phyloP scores from a whole-genome alignment of 495 filamentous ascomycete species.

The Cryomyces minteri region DNA sequence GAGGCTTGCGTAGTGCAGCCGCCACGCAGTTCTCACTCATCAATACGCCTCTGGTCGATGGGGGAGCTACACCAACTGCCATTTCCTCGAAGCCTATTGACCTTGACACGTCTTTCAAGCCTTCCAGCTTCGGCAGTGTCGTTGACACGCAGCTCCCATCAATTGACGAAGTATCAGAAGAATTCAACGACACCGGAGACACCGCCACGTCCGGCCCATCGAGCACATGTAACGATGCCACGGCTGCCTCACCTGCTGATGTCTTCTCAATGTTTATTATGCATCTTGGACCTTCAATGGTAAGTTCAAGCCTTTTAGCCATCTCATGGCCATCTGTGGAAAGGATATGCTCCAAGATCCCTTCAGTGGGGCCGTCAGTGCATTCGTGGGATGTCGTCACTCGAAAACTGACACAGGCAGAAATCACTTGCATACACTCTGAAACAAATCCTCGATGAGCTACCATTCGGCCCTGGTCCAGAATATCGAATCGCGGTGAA shows the following conservation, averaged over 20 bases:
- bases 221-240: not conserved
- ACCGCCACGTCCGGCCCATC: not conserved
- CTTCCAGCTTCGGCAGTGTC: not conserved
- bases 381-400: too few relatives aligned
- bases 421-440: constrained; percentile 84
- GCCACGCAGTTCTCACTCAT: constrained; percentile 74
- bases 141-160: not conserved
- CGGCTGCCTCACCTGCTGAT: constrained; percentile 32
- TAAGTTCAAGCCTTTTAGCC: constrained; percentile 14
- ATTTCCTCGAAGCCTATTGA: constrained; percentile 1
- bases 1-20: constrained; percentile 78
- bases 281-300: constrained; percentile 81
- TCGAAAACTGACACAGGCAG: constrained; percentile 12
- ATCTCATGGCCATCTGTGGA: not conserved
- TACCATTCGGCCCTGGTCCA: constrained; percentile 54
- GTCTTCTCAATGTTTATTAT: constrained; percentile 79
- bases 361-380: too few relatives aligned
- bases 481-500: constrained; percentile 51
- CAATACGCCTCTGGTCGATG: constrained; percentile 28
- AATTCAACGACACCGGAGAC: not conserved
- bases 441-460: constrained; percentile 69
- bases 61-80: not conserved
- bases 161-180: not conserved
- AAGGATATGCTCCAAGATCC: too few relatives aligned
- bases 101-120: too few relatives aligned